These are phyloP conservation scores for Scheffersomyces quercinus DNA, from an alignment of 1,139 yeast species.

Conservation along the genomic window DNA sequence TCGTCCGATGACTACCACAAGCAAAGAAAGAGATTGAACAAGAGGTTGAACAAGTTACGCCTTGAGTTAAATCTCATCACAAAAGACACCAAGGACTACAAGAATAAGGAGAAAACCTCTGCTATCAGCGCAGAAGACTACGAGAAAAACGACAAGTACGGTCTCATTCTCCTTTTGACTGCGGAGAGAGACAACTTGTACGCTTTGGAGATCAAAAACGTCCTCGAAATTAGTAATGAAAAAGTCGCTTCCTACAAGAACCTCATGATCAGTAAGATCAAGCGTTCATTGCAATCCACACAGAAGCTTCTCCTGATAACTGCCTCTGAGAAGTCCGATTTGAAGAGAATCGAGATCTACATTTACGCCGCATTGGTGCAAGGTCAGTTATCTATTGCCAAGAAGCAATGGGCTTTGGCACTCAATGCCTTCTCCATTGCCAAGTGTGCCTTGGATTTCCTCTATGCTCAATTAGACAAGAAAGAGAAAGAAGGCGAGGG, in stretches of 20 bases:
- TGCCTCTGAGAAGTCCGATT: conserved; percentile 31
- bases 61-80: conserved; percentile 57
- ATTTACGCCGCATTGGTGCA: conserved; percentile 60
- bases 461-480: conserved; percentile 24
- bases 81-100: conserved; percentile 57
- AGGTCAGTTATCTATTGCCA: conserved; percentile 60
- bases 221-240: conserved; percentile 54
- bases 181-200: conserved; percentile 72
- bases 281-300: conserved; percentile 55
- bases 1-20: conserved; percentile 53
- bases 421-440: conserved; percentile 58
- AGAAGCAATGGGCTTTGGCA: conserved; percentile 59
- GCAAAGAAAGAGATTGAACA: conserved; percentile 47
- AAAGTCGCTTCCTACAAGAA: conserved; percentile 43
- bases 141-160: conserved; percentile 45
- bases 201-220: conserved; percentile 63
- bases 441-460: conserved; percentile 58
- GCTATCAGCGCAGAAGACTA: conserved; percentile 49
- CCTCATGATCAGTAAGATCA: conserved; percentile 65
- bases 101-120: conserved; percentile 42
- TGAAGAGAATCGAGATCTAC: conserved; percentile 54
- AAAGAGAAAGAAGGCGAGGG: conserved; percentile 1
- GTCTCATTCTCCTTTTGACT: conserved; percentile 49
- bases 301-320: conserved; percentile 42
- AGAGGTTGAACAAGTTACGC: conserved; percentile 56